These are phyloP conservation scores for Athelia psychrophila DNA, from an alignment of 1,284 basidiomycete genomes.

Conservation along the genomic window DNA sequence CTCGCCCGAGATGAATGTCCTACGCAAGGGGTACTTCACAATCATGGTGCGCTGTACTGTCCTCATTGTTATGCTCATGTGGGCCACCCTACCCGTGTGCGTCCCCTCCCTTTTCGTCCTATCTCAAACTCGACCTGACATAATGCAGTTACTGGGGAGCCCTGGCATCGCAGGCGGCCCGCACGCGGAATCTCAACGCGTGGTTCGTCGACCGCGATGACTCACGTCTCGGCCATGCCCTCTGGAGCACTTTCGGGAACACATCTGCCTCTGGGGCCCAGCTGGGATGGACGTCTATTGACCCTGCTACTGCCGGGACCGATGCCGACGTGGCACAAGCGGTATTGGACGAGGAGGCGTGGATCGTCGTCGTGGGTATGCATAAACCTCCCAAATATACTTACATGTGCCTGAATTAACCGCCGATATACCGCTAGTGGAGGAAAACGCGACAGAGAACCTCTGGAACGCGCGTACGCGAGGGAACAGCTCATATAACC, in stretches of 20 bases:
- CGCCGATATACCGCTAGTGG: constrained; percentile 17
- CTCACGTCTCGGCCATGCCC: constrained; percentile 31
- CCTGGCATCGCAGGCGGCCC: constrained; percentile 23
- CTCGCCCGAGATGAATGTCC: neutral
- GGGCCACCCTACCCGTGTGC: neutral
- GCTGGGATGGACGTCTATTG: constrained; percentile 27
- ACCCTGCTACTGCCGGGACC: constrained; percentile 16
- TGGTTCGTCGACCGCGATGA: constrained; percentile 45
- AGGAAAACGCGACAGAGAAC: constrained; percentile 23
- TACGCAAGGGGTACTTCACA: neutral
- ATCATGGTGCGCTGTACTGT: neutral
- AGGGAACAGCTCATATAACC: constrained; percentile 30
- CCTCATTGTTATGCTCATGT: neutral
- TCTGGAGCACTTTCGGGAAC: constrained; percentile 25
- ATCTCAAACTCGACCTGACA: neutral
- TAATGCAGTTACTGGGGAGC: constrained; percentile 40
- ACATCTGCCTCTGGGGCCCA: constrained; percentile 21
- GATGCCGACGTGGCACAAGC: constrained; percentile 25
- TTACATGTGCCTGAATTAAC: too few relatives aligned
- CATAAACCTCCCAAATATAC: too few relatives aligned
- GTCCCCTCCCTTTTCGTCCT: neutral
- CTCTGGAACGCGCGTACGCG: constrained; percentile 25
- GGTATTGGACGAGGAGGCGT: constrained; percentile 28
- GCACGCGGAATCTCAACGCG: constrained; percentile 36
- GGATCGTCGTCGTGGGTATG: constrained; percentile 34